Base-by-base conservation (phyloP, 1,284 basidiomycete genomes). In the Trichosporon ovoides region DNA sequence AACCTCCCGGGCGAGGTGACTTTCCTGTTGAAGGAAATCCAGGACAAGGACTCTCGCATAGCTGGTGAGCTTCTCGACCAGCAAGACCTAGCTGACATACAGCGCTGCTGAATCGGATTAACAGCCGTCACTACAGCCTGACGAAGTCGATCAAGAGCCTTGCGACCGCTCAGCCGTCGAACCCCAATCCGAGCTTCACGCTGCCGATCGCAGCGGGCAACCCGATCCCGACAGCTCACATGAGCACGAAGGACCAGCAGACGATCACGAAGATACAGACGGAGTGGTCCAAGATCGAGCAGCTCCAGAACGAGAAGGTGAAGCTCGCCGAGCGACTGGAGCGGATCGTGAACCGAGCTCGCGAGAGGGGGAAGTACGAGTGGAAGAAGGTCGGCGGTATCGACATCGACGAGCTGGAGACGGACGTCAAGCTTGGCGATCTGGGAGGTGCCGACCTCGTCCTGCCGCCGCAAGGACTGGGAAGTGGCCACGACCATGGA, bases 1-100 rank as follows among this genome's bases (percentile, higher is more conserved):
- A 89, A 89, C 69, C 78, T 89, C 46, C 86, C 86, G 0, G 82
- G 81, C 55, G 88, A 89, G 72, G 83, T 89, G 7, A 83, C 83
- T 34, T 85, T 85, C 69, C 77, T 89, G 11, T 78, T 89, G 12
- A 81, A 84, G 52, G 87, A 89, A 74, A 88, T 90, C 55, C 66
- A 66, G 55, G 82, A 81, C 59, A 81, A 79, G 64, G 78, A 79
- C 54, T 59, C 66, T 22, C 56, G 72, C 37, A 73, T 77, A 28
- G 69, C 67, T 50, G 67, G 76, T 76, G 43, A 55, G 72, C 63
- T 2, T 10, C n/a, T n/a, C n/a, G 16, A 16, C 2, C 2, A n/a
- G 9, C 2, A 7, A 20, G 31, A 24, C 35, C 13, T 18, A 24
- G 46, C 51, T 49, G 36, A 58, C 12, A 18, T 11, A 1, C 56